Percentiles rank a stretch among this genome's conserved stretches.
These are phyloP conservation scores for Adansonia madagascariensis DNA, from an alignment of 441 rosid genomes.

Conservation along the genomic window DNA sequence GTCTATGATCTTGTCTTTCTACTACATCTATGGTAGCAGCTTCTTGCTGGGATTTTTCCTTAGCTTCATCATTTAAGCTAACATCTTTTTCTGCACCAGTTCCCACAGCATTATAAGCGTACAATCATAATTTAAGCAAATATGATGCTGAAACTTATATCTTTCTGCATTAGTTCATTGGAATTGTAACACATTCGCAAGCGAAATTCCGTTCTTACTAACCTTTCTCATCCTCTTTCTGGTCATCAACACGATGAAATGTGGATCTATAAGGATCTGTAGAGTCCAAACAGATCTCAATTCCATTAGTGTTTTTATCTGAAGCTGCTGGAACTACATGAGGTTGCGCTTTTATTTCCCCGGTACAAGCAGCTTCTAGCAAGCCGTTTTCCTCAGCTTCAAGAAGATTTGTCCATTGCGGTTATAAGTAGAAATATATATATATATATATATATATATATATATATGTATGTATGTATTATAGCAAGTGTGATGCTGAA, in stretches of 20 bases:
- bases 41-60: constrained; percentile 33
- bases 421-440: constrained; percentile 2
- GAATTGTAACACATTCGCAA: background rate
- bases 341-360: constrained; percentile 31
- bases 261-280: background rate
- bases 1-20: constrained; percentile 28
- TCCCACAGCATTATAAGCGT: background rate
- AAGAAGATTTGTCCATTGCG: constrained; percentile 6
- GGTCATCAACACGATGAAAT: background rate
- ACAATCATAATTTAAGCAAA: background rate
- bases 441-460: too few species aligned
- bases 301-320: constrained; percentile 7
- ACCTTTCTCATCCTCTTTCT: constrained; percentile 13
- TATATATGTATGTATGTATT: background rate
- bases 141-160: background rate
- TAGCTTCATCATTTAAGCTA: constrained; percentile 15
- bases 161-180: constrained; percentile 2
- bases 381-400: constrained; percentile 27
- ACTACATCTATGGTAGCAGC: constrained; percentile 27
- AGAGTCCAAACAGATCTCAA: background rate
- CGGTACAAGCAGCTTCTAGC: constrained; percentile 30
- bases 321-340: constrained; percentile 26
- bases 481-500: background rate
- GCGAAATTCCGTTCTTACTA: constrained; percentile 9
- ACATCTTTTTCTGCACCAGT: constrained; percentile 39